phyloP scores from a whole-genome alignment of 345 rosid species.

The Corchorus capsularis region DNA sequence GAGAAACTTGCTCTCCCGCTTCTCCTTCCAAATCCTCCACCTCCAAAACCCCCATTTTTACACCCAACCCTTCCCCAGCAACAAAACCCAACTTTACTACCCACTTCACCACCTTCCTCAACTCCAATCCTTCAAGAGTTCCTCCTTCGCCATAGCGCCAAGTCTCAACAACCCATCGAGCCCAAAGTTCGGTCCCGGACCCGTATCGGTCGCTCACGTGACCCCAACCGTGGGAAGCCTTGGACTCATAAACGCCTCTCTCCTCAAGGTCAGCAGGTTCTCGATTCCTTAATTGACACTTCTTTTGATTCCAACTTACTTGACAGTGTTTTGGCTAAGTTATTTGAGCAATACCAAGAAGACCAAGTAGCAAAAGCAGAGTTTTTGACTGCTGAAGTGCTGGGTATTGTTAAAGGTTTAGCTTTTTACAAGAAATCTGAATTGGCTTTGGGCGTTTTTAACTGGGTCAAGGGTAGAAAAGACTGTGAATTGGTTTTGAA shows the following conservation, averaged over 20 bases:
- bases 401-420: constrained; percentile 77
- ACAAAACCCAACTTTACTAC: constrained; percentile 24
- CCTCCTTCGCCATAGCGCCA: constrained; percentile 36
- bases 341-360: constrained; percentile 39
- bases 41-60: constrained; percentile 48
- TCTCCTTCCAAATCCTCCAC: constrained; percentile 60
- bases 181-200: constrained; percentile 43
- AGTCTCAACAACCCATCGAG: constrained; percentile 30
- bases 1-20: constrained; percentile 75
- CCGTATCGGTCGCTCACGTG: constrained; percentile 64
- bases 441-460: constrained; percentile 67
- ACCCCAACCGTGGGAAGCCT: constrained; percentile 73
- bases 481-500: constrained; percentile 42
- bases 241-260: constrained; percentile 77
- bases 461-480: constrained; percentile 67
- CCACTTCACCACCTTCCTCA: constrained; percentile 33
- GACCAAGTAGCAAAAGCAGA: constrained; percentile 27
- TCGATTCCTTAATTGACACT: constrained; percentile 53
- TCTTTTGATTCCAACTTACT: constrained; percentile 51
- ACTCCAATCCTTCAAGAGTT: constrained; percentile 50
- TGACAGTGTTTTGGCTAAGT: constrained; percentile 37
- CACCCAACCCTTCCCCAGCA: constrained; percentile 35
- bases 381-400: constrained; percentile 44
- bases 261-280: constrained; percentile 59
- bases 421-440: constrained; percentile 66